phyloP scores from a whole-genome alignment of 1,139 yeast genomes.

The Arxiozyma heterogenica region DNA sequence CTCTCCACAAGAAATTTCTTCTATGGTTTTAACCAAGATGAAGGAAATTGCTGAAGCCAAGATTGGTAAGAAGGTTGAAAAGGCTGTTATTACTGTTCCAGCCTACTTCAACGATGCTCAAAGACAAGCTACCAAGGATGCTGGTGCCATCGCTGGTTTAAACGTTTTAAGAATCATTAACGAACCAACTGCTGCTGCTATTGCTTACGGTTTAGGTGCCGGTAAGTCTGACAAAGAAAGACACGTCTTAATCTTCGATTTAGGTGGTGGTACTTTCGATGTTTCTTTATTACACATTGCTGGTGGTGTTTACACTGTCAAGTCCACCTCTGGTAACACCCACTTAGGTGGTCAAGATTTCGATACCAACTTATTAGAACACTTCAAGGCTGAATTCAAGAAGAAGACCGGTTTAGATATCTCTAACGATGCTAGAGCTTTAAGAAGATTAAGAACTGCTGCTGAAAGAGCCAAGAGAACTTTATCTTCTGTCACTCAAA shows the following conservation, averaged over 20 bases:
- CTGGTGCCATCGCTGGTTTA: conserved; percentile 89
- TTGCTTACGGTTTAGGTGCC: conserved; percentile 91
- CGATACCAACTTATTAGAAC: conserved; percentile 91
- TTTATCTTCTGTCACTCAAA: conserved; percentile 91
- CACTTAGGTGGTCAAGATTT: conserved; percentile 99
- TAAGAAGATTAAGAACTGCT: conserved; percentile 97
- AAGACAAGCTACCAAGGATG: conserved; percentile 94
- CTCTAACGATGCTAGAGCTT: conserved; percentile 87
- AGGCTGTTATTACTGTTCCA: conserved; percentile 93
- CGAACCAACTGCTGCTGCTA: conserved; percentile 95
- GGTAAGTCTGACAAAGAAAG: conserved; percentile 83
- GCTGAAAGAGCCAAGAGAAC: conserved; percentile 99
- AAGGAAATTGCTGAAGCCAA: conserved; percentile 89
- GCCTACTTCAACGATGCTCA: conserved; percentile 95
- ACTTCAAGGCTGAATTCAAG: conserved; percentile 91
- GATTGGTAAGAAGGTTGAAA: conserved; percentile 80
- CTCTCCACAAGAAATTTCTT: conserved; percentile 86
- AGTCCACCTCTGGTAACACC: conserved; percentile 99
- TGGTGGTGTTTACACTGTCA: conserved; percentile 98
- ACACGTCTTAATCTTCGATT: conserved; percentile 84
- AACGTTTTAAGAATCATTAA: conserved; percentile 85
- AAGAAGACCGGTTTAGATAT: conserved; percentile 93
- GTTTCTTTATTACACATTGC: conserved; percentile 92
- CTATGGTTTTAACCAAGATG: conserved; percentile 88
- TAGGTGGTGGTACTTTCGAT: conserved; percentile 96